Conservation (phyloP, 768 basidiomycete species). For the Suillus subalutaceus region DNA sequence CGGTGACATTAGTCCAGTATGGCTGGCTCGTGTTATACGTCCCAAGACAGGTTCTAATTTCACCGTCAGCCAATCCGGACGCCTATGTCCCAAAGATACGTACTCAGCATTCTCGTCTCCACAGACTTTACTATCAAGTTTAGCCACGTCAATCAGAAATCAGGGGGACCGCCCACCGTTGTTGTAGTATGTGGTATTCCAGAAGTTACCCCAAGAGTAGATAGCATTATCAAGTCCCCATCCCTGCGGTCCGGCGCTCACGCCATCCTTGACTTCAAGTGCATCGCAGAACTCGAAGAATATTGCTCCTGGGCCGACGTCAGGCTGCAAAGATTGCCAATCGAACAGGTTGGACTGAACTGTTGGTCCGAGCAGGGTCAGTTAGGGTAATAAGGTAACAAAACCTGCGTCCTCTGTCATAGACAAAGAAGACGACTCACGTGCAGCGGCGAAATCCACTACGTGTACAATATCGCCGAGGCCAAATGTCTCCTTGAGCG, state of each 20-base stretch:
- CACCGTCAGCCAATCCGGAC: conserved; percentile 34
- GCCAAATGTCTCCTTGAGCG: conserved; percentile 61
- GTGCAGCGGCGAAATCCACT: conserved; percentile 67
- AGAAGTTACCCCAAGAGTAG: conserved; percentile 61
- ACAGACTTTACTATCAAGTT: conserved; percentile 48
- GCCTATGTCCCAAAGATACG: conserved; percentile 24
- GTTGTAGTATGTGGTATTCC: conserved; percentile 51
- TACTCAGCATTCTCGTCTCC: conserved; percentile 49
- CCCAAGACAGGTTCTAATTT: conserved; percentile 44
- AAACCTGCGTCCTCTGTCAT: conserved; percentile 24
- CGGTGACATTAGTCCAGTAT: conserved; percentile 55
- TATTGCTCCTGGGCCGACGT: conserved; percentile 40
- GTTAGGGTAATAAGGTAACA: conserved; percentile 13
- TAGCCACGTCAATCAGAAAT: background rate
- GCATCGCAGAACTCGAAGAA: conserved; percentile 46
- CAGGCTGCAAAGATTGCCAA: conserved; percentile 66
- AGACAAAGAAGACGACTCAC: conserved; percentile 31
- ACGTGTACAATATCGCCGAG: conserved; percentile 57
- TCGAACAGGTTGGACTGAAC: conserved; percentile 59
- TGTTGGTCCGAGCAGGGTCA: conserved; percentile 30
- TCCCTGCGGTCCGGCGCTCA: conserved; percentile 47
- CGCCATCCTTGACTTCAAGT: conserved; percentile 42
- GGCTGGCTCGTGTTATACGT: conserved; percentile 40
- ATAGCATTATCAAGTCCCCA: conserved; percentile 69
- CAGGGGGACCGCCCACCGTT: conserved; percentile 38